Conservation (phyloP, 2,329 filamentous ascomycete species). For the Colletotrichum spaethianum region DNA sequence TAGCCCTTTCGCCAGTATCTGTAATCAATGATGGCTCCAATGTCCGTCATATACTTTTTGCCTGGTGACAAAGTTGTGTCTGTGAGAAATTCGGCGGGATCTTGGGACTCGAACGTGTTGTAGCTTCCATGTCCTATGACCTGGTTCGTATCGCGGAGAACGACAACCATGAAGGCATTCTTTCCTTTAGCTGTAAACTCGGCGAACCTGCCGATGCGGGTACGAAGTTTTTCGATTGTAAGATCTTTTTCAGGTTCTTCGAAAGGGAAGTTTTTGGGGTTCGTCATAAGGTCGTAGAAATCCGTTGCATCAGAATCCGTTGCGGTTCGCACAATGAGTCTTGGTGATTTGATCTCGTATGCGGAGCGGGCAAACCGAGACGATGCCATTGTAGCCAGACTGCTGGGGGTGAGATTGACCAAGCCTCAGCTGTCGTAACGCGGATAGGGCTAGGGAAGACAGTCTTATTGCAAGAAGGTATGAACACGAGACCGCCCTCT, state of each 20-base stretch:
- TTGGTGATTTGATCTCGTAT: not conserved
- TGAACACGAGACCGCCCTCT: too few species aligned
- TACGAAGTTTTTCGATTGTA: not conserved
- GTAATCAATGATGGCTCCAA: not conserved
- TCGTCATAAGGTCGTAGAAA: not conserved
- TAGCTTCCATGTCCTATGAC: conserved; percentile 4
- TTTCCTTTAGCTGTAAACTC: not conserved
- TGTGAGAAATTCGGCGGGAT: not conserved
- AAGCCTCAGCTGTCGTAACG: not conserved
- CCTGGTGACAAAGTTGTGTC: not conserved
- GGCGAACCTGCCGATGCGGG: not conserved
- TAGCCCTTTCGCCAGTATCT: conserved; percentile 2
- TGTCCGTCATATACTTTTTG: not conserved
- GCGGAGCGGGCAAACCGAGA: not conserved
- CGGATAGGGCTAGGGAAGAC: not conserved
- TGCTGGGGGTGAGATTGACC: not conserved
- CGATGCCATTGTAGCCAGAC: not conserved
- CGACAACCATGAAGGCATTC: conserved; percentile 6
- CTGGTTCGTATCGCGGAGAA: not conserved
- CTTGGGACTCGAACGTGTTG: not conserved
- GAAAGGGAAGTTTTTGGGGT: not conserved
- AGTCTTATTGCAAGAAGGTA: not conserved
- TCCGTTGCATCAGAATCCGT: not conserved
- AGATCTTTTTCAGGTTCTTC: not conserved
- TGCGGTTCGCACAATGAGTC: not conserved